Evolutionary conservation across 495 filamentous ascomycete species (phyloP).

Genomic region (Monascus purpureus): DNA sequence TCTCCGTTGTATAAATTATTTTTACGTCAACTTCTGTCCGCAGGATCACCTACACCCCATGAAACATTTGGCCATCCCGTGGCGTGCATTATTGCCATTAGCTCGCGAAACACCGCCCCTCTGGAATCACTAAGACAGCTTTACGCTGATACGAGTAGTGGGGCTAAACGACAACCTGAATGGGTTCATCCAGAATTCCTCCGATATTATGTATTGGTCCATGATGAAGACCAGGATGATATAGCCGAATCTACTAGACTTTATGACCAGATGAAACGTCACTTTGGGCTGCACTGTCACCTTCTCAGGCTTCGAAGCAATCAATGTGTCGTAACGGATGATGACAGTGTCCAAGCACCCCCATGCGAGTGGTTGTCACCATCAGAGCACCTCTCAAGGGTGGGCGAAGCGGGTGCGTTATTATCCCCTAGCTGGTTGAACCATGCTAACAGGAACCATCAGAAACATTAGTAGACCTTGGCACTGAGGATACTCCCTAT

Average conservation of each 20-base stretch:
- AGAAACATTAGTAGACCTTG: conserved; percentile 44
- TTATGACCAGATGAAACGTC: conserved; percentile 96
- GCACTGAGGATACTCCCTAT: conserved; percentile 52
- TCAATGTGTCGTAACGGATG: conserved; percentile 78
- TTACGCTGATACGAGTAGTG: conserved; percentile 61
- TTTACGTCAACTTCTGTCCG: conserved; percentile 68
- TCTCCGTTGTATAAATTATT: conserved; percentile 70
- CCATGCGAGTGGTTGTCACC: conserved; percentile 80
- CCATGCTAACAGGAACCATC: conserved; percentile 10
- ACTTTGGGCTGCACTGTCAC: conserved; percentile 92
- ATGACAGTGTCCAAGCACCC: conserved; percentile 74
- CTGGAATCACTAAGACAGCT: conserved; percentile 73
- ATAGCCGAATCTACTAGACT: conserved; percentile 74
- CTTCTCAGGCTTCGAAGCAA: conserved; percentile 71
- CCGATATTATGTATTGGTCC: conserved; percentile 91
- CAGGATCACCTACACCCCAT: conserved; percentile 59
- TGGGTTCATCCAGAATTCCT: conserved; percentile 86
- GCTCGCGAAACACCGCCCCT: conserved; percentile 64
- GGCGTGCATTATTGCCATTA: conserved; percentile 90
- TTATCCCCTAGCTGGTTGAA: neutral
- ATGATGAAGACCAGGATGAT: conserved; percentile 90
- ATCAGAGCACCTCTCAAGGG: conserved; percentile 63
- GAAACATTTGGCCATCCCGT: conserved; percentile 93
- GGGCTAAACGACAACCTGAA: conserved; percentile 50
- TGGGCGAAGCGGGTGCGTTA: conserved; percentile 43